phyloP scores from a whole-genome alignment of 805 yeast species.

The Lachancea mirantina region DNA sequence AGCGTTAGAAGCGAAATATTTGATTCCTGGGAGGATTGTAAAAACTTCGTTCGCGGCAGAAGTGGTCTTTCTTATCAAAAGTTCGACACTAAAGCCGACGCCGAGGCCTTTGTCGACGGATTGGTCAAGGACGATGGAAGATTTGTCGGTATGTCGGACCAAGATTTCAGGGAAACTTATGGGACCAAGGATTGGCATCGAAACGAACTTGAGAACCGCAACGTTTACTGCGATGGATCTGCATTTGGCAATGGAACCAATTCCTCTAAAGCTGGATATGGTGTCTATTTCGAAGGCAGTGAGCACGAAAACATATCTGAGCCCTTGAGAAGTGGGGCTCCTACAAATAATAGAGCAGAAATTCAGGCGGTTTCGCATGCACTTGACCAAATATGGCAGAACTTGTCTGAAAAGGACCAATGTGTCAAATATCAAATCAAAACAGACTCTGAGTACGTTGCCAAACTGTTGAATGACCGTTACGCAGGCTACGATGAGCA shows the following conservation, averaged over 20 bases:
- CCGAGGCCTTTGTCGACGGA: conserved; percentile 27
- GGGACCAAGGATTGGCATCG: conserved; percentile 1
- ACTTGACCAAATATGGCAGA: conserved; percentile 34
- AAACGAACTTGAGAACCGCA: conserved; percentile 8
- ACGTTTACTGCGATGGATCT: conserved; percentile 75
- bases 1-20: conserved; percentile 24
- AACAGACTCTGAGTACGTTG: conserved; percentile 68
- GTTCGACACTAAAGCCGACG: conserved; percentile 32
- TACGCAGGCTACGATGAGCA: conserved; percentile 46
- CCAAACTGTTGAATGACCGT: conserved; percentile 53
- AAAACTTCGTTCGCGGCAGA: conserved; percentile 22
- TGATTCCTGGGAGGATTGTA: conserved; percentile 31
- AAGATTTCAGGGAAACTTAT: conserved; percentile 12
- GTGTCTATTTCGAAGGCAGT: conserved; percentile 64
- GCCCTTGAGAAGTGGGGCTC: conserved; percentile 41
- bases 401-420: conserved; percentile 14
- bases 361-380: conserved; percentile 60
- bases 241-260: conserved; percentile 49
- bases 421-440: conserved; percentile 36
- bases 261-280: conserved; percentile 49
- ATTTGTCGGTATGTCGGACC: conserved; percentile 14
- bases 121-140: conserved; percentile 15
- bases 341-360: conserved; percentile 81
- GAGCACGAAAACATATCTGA: conserved; percentile 44
- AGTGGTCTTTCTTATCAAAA: conserved; percentile 39